A percentile compares a stretch with the other conserved stretches of the same genome.
Evolutionary conservation across 805 yeast genomes (phyloP).

Genomic region (Candida yuanshanica): DNA sequence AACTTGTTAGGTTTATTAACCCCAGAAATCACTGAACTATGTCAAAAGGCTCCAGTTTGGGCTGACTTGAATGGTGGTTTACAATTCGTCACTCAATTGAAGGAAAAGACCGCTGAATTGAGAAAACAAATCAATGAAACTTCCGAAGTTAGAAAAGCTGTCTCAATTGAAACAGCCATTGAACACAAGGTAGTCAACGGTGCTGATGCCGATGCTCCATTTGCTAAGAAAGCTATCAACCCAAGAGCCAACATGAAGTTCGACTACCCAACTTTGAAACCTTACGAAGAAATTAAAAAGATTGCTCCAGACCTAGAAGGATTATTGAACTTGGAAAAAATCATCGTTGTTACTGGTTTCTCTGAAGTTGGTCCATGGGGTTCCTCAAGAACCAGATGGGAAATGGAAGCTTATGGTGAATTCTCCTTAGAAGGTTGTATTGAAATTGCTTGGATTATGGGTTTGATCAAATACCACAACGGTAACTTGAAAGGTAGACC

Average conservation of each 20-base stretch:
- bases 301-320: slow-evolving; percentile 77
- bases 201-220: slow-evolving; percentile 81
- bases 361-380: slow-evolving; percentile 99
- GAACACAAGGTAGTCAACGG: slow-evolving; percentile 83
- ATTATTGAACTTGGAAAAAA: slow-evolving; percentile 84
- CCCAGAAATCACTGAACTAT: slow-evolving; percentile 75
- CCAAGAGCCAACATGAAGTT: slow-evolving; percentile 95
- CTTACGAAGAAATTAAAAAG: slow-evolving; percentile 66
- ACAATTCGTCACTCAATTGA: slow-evolving; percentile 87
- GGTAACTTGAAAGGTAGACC: slow-evolving; percentile 86
- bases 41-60: slow-evolving; percentile 92
- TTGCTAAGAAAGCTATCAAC: slow-evolving; percentile 67
- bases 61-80: slow-evolving; percentile 99
- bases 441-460: slow-evolving; percentile 99
- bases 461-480: slow-evolving; percentile 89
- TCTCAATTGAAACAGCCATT: slow-evolving; percentile 85
- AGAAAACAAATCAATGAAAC: slow-evolving; percentile 73
- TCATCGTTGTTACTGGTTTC: slow-evolving; percentile 95
- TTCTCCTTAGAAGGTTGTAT: slow-evolving; percentile 96
- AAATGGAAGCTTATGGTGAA: slow-evolving; percentile 93
- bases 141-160: slow-evolving; percentile 92
- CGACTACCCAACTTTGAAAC: slow-evolving; percentile 84
- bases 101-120: slow-evolving; percentile 75
- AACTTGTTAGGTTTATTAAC: slow-evolving; percentile 91
- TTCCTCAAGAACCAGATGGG: slow-evolving; percentile 98